These are phyloP conservation scores for Arabidopsis arenosa DNA, from an alignment of 345 rosid species.

Conservation along the genomic window DNA sequence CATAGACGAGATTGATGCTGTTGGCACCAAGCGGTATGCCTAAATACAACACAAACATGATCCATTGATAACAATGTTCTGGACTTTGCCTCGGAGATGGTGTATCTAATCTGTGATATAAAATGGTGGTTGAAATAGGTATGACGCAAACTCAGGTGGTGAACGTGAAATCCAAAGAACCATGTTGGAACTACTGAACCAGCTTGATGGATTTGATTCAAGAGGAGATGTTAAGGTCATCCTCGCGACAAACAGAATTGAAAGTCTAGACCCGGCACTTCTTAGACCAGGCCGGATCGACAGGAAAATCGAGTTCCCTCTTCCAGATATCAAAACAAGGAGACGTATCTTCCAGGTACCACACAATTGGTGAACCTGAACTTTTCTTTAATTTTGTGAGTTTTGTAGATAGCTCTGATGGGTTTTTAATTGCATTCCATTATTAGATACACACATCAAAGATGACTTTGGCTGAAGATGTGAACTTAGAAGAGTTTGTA, in stretches of 20 bases:
- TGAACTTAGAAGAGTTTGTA: slow-evolving; percentile 95
- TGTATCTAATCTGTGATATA: not conserved
- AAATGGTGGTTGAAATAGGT: slow-evolving; percentile 48
- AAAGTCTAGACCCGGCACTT: slow-evolving; percentile 94
- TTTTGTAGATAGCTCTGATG: not conserved
- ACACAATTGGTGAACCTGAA: not conserved
- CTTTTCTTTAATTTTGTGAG: not conserved
- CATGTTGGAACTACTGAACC: slow-evolving; percentile 93
- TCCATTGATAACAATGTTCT: not conserved
- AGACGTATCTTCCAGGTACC: slow-evolving; percentile 89
- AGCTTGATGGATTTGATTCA: slow-evolving; percentile 94
- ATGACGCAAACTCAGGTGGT: slow-evolving; percentile 95
- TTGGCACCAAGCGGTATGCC: slow-evolving; percentile 90
- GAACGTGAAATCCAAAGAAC: slow-evolving; percentile 98
- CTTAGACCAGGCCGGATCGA: slow-evolving; percentile 96
- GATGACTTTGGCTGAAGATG: slow-evolving; percentile 97
- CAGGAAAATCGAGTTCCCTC: slow-evolving; percentile 94
- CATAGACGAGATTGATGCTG: slow-evolving; percentile 96
- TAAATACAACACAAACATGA: not conserved
- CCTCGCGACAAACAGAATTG: slow-evolving; percentile 92
- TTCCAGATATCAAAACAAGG: slow-evolving; percentile 96
- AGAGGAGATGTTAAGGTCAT: slow-evolving; percentile 98
- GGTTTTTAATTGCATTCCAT: not conserved
- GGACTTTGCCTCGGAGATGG: not conserved
- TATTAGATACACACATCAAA: slow-evolving; percentile 88